Evolutionary conservation across 2,329 filamentous ascomycete species (phyloP), one percentile per base, ranked within the genome.

Genomic region (Trichoderma sp.): DNA sequence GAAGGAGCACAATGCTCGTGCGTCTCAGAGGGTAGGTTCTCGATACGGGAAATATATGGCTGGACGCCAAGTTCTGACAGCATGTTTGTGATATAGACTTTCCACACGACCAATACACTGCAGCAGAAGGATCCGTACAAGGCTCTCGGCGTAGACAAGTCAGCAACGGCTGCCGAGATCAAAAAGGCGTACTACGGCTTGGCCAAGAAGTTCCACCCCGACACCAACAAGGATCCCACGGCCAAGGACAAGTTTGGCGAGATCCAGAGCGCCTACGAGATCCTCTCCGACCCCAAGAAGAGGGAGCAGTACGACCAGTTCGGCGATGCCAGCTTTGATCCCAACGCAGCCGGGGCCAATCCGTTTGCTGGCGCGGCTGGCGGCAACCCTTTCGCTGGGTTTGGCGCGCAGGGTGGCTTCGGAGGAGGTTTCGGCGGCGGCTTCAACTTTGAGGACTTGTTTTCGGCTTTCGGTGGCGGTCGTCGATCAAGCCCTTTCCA

Each of bases 171-270:
- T 3, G 84, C 88, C 69, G 94, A 98, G 39, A 98, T 99, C 78
- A 99, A 99, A 79, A 98, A 97, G 79, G 94, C 95, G 3, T 99
- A 99, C 83, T 99, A 99, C 78, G 92, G 94, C 60, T 84, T 98
- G 68, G 95, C 95, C 22, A 99, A 99, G 81, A 99, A 98, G 77
- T 99, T 89, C 78, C 95, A 99, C 75, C 95, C 95, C 9, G 95
- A 99, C 78, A 98, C 95, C 39, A 99, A 98, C 84, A 98, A 98
- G 79, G 95, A 98, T 73, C 79, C 92, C 3, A 86, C 84, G n/a
- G 94, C 95, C 39, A 98, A 98, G 78, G 95, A 98, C 74, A 94
- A 92, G 75, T 99, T 99, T 75, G 87, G 90, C 71, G 94, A 97
- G 73, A 92, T 96, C 65, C 95, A 99, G 79, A 88, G 91, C 35